phyloP scores from a whole-genome alignment of 2,329 filamentous ascomycete species.

The Aspergillus aculeatinus region DNA sequence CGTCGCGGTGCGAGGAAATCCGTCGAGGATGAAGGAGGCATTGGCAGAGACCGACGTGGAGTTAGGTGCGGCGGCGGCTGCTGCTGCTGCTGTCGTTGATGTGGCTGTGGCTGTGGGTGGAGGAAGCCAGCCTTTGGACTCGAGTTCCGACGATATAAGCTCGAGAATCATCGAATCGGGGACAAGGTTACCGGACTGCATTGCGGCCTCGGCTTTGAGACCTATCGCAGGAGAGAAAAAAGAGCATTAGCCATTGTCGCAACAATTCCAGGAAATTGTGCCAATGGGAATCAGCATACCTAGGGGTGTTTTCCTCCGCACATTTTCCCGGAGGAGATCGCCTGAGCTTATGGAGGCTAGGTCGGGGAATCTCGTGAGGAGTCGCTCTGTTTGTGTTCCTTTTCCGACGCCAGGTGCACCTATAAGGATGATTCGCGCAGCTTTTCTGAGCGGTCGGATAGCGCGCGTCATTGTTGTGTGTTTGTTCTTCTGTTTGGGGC shows the following conservation, averaged over 20 bases:
- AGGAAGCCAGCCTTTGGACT: constrained; percentile 77
- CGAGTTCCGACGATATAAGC: constrained; percentile 87
- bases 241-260: background rate
- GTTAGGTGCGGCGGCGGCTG: constrained; percentile 18
- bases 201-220: constrained; percentile 83
- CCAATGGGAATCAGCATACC: constrained; percentile 53
- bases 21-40: constrained; percentile 92
- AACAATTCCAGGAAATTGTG: background rate
- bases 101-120: constrained; percentile 10
- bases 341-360: constrained; percentile 90
- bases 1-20: constrained; percentile 82
- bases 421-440: constrained; percentile 89
- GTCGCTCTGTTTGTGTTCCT: constrained; percentile 87
- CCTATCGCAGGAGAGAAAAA: constrained; percentile 52
- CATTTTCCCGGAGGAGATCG: constrained; percentile 88
- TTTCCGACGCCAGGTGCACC: constrained; percentile 97
- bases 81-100: too few species aligned
- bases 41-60: constrained; percentile 64
- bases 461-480: constrained; percentile 30
- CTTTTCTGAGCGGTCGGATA: constrained; percentile 64
- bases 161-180: constrained; percentile 88
- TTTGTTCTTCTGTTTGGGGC: background rate
- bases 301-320: constrained; percentile 80
- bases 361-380: constrained; percentile 83
- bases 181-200: constrained; percentile 86